Conservation (phyloP, 2,329 filamentous ascomycete genomes). For the Aspergillus flavus region DNA sequence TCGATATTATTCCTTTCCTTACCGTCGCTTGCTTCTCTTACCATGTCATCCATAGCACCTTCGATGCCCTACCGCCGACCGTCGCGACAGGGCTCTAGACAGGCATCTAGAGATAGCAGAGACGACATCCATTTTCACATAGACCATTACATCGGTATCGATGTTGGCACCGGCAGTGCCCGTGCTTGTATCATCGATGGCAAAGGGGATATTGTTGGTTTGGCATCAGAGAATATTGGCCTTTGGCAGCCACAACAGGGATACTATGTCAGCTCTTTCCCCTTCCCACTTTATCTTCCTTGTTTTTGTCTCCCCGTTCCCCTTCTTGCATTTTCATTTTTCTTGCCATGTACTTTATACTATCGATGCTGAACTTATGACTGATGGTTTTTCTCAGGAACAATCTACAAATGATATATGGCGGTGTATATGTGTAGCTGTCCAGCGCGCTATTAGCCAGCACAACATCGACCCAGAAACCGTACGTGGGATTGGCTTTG, state of each 20-base stretch:
- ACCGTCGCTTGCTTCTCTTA: not conserved
- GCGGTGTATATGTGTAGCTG: conserved; percentile 88
- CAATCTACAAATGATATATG: conserved; percentile 99
- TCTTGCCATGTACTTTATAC: not conserved
- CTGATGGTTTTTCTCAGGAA: conserved; percentile 61
- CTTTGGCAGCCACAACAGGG: conserved; percentile 77
- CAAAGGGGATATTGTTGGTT: conserved; percentile 77
- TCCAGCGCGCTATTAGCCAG: conserved; percentile 79
- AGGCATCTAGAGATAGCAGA: conserved; percentile 50
- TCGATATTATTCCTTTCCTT: not conserved
- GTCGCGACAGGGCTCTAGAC: conserved; percentile 37
- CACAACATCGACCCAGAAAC: conserved; percentile 74
- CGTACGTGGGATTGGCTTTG: conserved; percentile 91
- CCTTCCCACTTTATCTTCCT: too few relatives aligned
- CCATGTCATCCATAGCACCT: conserved; percentile 32
- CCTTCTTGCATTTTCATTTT: not conserved
- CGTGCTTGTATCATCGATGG: conserved; percentile 94
- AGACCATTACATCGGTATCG: conserved; percentile 78
- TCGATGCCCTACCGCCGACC: conserved; percentile 34
- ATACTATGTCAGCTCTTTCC: conserved; percentile 65
- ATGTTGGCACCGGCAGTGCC: conserved; percentile 94
- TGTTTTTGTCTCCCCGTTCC: too few relatives aligned
- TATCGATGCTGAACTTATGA: not conserved
- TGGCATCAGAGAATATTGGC: conserved; percentile 75
- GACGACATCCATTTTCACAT: conserved; percentile 60